Conservation (phyloP, 2,329 filamentous ascomycete species). For the Conoideocrella luteorostrata region DNA sequence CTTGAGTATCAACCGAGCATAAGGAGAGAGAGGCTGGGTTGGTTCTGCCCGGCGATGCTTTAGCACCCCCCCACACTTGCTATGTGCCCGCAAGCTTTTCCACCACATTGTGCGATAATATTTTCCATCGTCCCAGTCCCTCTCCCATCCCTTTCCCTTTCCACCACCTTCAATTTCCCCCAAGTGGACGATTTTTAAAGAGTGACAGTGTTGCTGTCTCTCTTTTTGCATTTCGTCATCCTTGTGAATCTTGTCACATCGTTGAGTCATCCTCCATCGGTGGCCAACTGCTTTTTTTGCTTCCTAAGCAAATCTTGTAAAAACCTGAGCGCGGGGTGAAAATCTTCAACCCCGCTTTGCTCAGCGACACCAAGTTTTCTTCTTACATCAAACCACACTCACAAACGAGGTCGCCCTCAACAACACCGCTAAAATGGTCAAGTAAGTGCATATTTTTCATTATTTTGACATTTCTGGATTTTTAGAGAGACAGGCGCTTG, state of each 20-base stretch:
- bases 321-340: slow-evolving; percentile 31
- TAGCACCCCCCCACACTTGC: slow-evolving; percentile 3
- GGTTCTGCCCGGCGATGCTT: no score
- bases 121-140: slow-evolving; percentile 15
- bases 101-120: slow-evolving; percentile 8
- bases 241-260: slow-evolving; percentile 16
- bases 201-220: slow-evolving; percentile 36
- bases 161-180: slow-evolving; percentile 14
- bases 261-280: slow-evolving; percentile 7
- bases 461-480: slow-evolving; percentile 6
- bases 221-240: slow-evolving; percentile 25
- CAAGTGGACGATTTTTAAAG: slow-evolving; percentile 31
- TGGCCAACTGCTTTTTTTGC: slow-evolving; percentile 9
- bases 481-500: no score
- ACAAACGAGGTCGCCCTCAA: slow-evolving; percentile 35
- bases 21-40: no score
- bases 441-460: slow-evolving; percentile 61
- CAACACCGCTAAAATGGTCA: slow-evolving; percentile 97
- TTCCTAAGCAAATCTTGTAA: slow-evolving; percentile 7
- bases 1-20: no score
- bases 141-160: slow-evolving; percentile 21
- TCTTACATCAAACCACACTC: slow-evolving; percentile 26
- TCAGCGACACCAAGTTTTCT: slow-evolving; percentile 17
- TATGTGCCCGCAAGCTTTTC: slow-evolving; percentile 2
- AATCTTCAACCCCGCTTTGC: slow-evolving; percentile 41